Base-by-base conservation (phyloP, 129 eudicot genomes). In the Gnaphalium uliginosum region DNA sequence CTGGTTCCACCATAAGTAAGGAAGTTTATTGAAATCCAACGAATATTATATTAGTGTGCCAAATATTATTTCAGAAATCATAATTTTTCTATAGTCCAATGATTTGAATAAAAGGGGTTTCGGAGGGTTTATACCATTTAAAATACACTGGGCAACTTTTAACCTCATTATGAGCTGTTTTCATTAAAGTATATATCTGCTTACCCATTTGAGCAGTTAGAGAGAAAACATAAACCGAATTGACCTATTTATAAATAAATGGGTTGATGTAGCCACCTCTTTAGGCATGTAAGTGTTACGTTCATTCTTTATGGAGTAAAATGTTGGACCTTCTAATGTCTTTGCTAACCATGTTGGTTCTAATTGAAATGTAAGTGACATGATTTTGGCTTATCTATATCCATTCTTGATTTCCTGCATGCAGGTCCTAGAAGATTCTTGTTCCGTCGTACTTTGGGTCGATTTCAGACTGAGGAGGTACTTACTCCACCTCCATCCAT, bases 391-490 rank as follows among this genome's bases (percentile, higher is more conserved):
- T 22, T 48, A 48, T 11, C 48, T 32, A 48, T 68, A 46, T 41
- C 53, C 23, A n/a, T 73, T 61, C 70, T 69, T 26, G 53, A 33
- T 72, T 35, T 81, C 48, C 73, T 77, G 46, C 79, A 23, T 82
- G 72, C 85, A 92, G 97, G 93, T 27, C 96, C 97, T 72, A 85
- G 97, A 85, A 92, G 96, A 79, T 89, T 92, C 77, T 79, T 92
- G 76, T 85, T 85, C 48, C 93, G 96, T 19, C 89, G 87, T 58
- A 92, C 97, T 54, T 71, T 92, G 73, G 97, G 97, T 30, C 90
- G 97, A 71, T 87, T 92, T 82, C 97, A 82, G 77, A 82, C 83
- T 70, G 97, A 92, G 82, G 97, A 89, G 97, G 97, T 92, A 84
- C 48, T 60, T 81, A 22, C 41, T 23, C 48, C 70, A 8, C 23